Evolutionary conservation across 2,329 filamentous ascomycete species (phyloP).

Genomic region (Aureobasidium sp.): DNA sequence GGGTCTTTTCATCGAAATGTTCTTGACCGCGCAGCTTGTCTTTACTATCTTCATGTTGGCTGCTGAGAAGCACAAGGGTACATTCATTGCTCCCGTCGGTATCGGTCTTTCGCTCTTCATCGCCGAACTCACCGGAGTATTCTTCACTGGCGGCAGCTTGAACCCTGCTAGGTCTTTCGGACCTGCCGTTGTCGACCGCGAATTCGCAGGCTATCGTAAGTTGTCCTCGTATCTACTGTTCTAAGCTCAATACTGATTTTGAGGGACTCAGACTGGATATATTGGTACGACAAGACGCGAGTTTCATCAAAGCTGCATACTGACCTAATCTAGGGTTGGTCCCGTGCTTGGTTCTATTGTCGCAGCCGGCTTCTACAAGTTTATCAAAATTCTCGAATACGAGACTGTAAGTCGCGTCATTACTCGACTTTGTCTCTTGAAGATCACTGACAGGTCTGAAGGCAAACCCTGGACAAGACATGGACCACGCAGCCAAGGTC

Average conservation of each 20-base stretch:
- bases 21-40: slow-evolving; percentile 35
- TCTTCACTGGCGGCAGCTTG: slow-evolving; percentile 29
- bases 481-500: slow-evolving; percentile 19
- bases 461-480: slow-evolving; percentile 28
- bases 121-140: slow-evolving; percentile 36
- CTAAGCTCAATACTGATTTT: not conserved
- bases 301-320: too few species aligned
- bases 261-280: slow-evolving; percentile 22
- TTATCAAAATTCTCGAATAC: slow-evolving; percentile 30
- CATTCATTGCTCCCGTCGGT: slow-evolving; percentile 36
- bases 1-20: slow-evolving; percentile 37
- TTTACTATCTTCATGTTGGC: slow-evolving; percentile 38
- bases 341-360: slow-evolving; percentile 26
- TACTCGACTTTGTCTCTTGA: too few species aligned
- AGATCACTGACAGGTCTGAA: not conserved
- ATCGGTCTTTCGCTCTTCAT: slow-evolving; percentile 43
- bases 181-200: slow-evolving; percentile 24
- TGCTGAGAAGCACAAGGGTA: slow-evolving; percentile 36
- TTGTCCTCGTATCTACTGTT: too few species aligned
- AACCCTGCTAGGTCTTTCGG: slow-evolving; percentile 33
- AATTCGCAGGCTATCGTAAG: slow-evolving; percentile 24
- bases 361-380: slow-evolving; percentile 29
- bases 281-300: slow-evolving; percentile 17
- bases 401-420: slow-evolving; percentile 20
- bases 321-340: slow-evolving; percentile 20